These are phyloP conservation scores for Isatis lusitanica DNA, from an alignment of 441 rosid genomes.

Conservation along the genomic window DNA sequence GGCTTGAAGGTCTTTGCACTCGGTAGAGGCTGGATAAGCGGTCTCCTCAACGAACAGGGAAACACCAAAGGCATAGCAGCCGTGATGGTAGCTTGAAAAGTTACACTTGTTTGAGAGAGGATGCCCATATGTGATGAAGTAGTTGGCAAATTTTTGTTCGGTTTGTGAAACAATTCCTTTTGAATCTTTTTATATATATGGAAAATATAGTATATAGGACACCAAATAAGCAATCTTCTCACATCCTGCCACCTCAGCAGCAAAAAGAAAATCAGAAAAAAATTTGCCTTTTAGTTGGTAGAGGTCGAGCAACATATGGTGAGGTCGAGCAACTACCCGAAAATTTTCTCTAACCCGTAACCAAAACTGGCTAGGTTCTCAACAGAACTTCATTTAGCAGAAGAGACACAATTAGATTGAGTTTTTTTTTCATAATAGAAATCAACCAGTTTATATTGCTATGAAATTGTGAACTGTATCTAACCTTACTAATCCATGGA, in stretches of 20 bases:
- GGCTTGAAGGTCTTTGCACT: slow-evolving; percentile 6
- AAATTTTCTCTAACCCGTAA: too few species aligned
- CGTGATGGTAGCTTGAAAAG: neutral
- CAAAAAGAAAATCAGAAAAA: neutral
- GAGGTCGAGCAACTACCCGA: too few species aligned
- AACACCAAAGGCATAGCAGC: neutral
- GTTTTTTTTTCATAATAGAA: too few species aligned
- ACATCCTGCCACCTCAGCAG: neutral
- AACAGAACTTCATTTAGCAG: too few species aligned
- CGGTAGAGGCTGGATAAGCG: neutral
- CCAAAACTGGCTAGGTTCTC: too few species aligned
- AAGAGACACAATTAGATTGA: too few species aligned
- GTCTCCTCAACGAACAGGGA: slow-evolving; percentile 8
- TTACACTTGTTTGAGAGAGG: neutral
- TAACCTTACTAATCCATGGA: too few species aligned
- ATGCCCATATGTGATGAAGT: neutral
- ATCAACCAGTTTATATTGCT: too few species aligned
- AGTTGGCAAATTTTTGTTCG: neutral
- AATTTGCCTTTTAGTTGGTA: neutral
- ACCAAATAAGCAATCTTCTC: neutral
- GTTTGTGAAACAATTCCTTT: neutral
- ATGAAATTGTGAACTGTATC: too few species aligned
- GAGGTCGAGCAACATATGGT: neutral
- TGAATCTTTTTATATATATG: neutral
- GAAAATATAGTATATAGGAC: neutral